phyloP scores from a whole-genome alignment of 176 grass and related monocot genomes.

The Raddia guianensis region DNA sequence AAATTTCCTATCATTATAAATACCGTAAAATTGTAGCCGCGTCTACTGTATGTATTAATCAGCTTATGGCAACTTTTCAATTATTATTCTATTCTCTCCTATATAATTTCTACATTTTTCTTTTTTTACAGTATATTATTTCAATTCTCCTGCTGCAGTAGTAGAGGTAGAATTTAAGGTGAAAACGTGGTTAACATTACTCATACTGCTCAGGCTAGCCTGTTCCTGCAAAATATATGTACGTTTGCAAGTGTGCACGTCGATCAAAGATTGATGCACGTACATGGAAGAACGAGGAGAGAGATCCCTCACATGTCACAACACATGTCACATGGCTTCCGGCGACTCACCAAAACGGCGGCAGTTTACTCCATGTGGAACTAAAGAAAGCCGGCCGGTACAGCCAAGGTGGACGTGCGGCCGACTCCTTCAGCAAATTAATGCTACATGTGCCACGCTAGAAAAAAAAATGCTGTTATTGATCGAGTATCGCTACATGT shows the following conservation, averaged over 20 bases:
- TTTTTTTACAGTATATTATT: too few relatives aligned
- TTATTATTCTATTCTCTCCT: too few relatives aligned
- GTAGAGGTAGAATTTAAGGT: too few relatives aligned
- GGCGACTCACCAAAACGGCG: slow-evolving; percentile 25
- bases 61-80: too few relatives aligned
- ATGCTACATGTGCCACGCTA: slow-evolving; percentile 55
- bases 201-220: too few relatives aligned
- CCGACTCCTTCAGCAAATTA: background rate
- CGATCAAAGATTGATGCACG: background rate
- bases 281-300: slow-evolving; percentile 41
- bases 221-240: background rate
- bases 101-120: too few relatives aligned
- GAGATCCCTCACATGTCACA: slow-evolving; percentile 19
- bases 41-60: too few relatives aligned
- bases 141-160: too few relatives aligned
- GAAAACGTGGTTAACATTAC: too few relatives aligned
- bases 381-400: slow-evolving; percentile 29
- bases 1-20: too few relatives aligned
- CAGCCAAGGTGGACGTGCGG: slow-evolving; percentile 44
- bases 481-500: too few relatives aligned
- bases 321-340: slow-evolving; percentile 37
- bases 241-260: background rate
- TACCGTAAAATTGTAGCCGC: too few relatives aligned
- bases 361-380: slow-evolving; percentile 33
- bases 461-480: background rate